Conservation (phyloP, 306 rosid species). For the Delonix regia region DNA sequence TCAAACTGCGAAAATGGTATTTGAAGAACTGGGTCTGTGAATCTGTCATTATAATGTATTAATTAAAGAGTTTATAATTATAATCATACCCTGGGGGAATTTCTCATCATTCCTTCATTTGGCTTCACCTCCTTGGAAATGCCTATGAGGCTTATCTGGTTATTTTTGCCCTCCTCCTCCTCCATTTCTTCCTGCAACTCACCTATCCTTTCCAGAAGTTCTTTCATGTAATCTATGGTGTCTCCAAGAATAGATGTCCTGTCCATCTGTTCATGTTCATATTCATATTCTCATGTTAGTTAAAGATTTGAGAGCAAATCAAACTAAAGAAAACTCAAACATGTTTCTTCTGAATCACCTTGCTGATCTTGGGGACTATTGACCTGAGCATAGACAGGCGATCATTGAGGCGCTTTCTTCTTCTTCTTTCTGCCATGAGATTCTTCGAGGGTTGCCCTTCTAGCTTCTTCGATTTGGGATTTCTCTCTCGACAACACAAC, state of each 20-base stretch:
- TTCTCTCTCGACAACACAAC: conserved; percentile 56
- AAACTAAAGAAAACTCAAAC: not conserved
- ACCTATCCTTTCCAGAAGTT: conserved; percentile 81
- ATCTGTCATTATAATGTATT: conserved; percentile 1
- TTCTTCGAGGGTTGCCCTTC: conserved; percentile 93
- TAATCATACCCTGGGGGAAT: conserved; percentile 80
- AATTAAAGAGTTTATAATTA: not conserved
- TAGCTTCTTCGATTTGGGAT: conserved; percentile 56
- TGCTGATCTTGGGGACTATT: conserved; percentile 91
- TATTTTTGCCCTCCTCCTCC: conserved; percentile 25
- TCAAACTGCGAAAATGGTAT: conserved; percentile 64
- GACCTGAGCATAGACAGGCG: conserved; percentile 91
- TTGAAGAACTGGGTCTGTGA: conserved; percentile 12
- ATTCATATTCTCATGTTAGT: conserved; percentile 24
- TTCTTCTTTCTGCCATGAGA: conserved; percentile 92
- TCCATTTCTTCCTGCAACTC: conserved; percentile 75
- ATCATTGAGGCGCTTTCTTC: conserved; percentile 84
- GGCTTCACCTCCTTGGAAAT: conserved; percentile 69
- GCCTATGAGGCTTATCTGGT: conserved; percentile 52
- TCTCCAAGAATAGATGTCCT: conserved; percentile 98
- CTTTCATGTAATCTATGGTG: conserved; percentile 94
- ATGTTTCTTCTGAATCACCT: conserved; percentile 48
- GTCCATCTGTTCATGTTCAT: conserved; percentile 68
- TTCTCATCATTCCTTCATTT: conserved; percentile 72
- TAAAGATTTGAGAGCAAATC: not conserved